Conservation (phyloP, 768 basidiomycete species). For the Boletus edulis region DNA sequence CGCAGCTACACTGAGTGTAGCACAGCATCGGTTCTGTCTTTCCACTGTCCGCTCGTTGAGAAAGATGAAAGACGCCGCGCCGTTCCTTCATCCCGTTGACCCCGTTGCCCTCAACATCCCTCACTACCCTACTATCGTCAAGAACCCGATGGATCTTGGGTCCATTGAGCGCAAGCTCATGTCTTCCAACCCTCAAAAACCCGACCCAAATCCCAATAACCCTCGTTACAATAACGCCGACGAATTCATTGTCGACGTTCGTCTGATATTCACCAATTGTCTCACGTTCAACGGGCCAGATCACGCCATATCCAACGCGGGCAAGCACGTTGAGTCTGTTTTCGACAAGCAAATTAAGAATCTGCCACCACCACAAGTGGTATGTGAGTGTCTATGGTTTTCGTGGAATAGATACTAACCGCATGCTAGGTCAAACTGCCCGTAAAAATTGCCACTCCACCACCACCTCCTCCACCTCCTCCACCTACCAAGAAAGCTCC, state of each 20-base stretch:
- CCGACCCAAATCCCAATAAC: constrained; percentile 63
- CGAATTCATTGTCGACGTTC: constrained; percentile 83
- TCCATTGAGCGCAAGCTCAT: constrained; percentile 88
- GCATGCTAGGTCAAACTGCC: constrained; percentile 40
- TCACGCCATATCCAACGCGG: constrained; percentile 76
- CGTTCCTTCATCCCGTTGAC: constrained; percentile 90
- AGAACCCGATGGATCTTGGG: constrained; percentile 89
- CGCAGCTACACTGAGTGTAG: constrained; percentile 48
- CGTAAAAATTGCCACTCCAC: constrained; percentile 38
- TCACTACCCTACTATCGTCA: constrained; percentile 85
- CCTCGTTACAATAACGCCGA: constrained; percentile 77
- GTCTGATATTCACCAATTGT: constrained; percentile 86
- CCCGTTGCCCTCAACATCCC: constrained; percentile 78
- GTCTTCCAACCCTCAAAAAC: constrained; percentile 77
- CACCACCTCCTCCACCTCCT: constrained; percentile 36
- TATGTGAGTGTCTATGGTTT: constrained; percentile 39
- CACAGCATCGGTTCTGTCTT: constrained; percentile 78
- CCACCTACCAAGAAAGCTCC: constrained; percentile 31
- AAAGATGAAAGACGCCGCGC: constrained; percentile 77
- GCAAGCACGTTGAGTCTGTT: constrained; percentile 74
- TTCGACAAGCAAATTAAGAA: constrained; percentile 90
- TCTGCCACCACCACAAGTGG: constrained; percentile 75
- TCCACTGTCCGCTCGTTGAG: constrained; percentile 79
- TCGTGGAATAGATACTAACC: constrained; percentile 15
- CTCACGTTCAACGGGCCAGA: constrained; percentile 91